Conservation (phyloP, 2,329 filamentous ascomycete species). For the Monosporascus cannonballus region DNA sequence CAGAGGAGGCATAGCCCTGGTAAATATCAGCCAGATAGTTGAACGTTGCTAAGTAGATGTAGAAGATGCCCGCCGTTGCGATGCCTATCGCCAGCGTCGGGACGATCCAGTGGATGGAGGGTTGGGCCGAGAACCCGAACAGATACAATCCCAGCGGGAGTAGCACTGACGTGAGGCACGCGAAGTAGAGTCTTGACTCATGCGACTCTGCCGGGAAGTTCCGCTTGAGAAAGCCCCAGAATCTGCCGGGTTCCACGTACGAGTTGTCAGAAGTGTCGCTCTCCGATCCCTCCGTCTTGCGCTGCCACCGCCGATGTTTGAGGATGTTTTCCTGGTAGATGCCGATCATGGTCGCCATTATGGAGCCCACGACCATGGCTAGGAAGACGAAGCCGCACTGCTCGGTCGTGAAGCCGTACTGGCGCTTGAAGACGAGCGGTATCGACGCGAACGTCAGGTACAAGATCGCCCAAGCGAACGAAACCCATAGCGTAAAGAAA, state of each 20-base stretch:
- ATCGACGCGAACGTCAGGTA: conserved; percentile 81
- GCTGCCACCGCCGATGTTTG: conserved; percentile 34
- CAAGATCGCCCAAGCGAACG: conserved; percentile 84
- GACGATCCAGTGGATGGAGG: conserved; percentile 63
- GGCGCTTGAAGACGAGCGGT: conserved; percentile 66
- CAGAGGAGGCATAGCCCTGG: conserved; percentile 76
- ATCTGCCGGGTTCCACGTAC: conserved; percentile 17
- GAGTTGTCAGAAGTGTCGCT: conserved; percentile 15
- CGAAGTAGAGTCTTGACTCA: conserved; percentile 77
- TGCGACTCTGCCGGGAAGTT: conserved; percentile 50
- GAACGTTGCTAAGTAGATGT: conserved; percentile 81
- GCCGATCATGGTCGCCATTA: conserved; percentile 61
- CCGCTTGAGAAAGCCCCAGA: conserved; percentile 41
- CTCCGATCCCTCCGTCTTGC: conserved; percentile 23
- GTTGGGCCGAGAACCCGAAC: conserved; percentile 66
- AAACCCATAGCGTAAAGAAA: conserved; percentile 83
- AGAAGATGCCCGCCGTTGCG: conserved; percentile 80
- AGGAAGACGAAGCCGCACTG: conserved; percentile 68
- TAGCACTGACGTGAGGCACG: conserved; percentile 67
- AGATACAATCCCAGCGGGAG: conserved; percentile 77
- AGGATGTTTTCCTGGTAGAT: conserved; percentile 68
- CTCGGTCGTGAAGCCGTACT: conserved; percentile 61
- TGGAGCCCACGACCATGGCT: conserved; percentile 61
- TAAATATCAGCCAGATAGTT: conserved; percentile 92
- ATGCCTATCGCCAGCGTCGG: conserved; percentile 65